A percentile compares a stretch with the other conserved stretches of the same genome.
These are phyloP conservation scores for Phialophora macrospora DNA, from an alignment of 2,329 filamentous ascomycete species.

Conservation along the genomic window DNA sequence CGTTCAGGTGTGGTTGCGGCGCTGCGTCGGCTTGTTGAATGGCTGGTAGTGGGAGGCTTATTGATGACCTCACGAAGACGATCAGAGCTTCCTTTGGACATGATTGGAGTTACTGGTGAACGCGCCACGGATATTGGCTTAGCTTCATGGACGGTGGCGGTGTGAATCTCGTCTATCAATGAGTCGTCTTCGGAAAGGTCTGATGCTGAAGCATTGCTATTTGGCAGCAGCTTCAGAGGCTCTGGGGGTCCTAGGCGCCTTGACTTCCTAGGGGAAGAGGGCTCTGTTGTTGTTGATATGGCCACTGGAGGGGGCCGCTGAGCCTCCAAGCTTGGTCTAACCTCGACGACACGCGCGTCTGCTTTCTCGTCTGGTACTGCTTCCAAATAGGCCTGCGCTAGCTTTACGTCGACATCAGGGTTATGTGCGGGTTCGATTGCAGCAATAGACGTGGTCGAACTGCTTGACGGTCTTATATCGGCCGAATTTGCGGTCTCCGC, in stretches of 20 bases:
- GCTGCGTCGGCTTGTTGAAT: conserved; percentile 21
- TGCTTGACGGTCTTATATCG: conserved; percentile 7
- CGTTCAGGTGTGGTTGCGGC: conserved; percentile 30
- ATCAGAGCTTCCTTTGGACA: conserved; percentile 46
- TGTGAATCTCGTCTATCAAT: conserved; percentile 82
- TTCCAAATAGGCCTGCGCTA: conserved; percentile 11
- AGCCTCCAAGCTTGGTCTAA: not conserved
- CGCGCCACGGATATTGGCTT: conserved; percentile 78
- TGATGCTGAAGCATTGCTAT: conserved; percentile 45
- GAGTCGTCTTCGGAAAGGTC: conserved; percentile 74
- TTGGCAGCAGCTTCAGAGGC: conserved; percentile 28
- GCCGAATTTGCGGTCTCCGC: not conserved
- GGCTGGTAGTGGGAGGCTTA: conserved; percentile 26
- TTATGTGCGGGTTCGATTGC: not conserved
- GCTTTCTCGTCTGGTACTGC: not conserved
- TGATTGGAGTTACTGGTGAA: conserved; percentile 75
- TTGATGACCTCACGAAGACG: conserved; percentile 30
- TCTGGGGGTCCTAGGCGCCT: conserved; percentile 20
- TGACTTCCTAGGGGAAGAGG: conserved; percentile 7
- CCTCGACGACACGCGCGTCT: not conserved
- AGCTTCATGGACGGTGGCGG: conserved; percentile 81
- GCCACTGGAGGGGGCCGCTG: not conserved
- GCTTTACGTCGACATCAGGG: not conserved
- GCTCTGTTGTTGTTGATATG: conserved; percentile 3
- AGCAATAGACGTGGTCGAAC: not conserved